Base-by-base conservation (phyloP, 169 alveolate genomes). In the Babesia bovis region DNA sequence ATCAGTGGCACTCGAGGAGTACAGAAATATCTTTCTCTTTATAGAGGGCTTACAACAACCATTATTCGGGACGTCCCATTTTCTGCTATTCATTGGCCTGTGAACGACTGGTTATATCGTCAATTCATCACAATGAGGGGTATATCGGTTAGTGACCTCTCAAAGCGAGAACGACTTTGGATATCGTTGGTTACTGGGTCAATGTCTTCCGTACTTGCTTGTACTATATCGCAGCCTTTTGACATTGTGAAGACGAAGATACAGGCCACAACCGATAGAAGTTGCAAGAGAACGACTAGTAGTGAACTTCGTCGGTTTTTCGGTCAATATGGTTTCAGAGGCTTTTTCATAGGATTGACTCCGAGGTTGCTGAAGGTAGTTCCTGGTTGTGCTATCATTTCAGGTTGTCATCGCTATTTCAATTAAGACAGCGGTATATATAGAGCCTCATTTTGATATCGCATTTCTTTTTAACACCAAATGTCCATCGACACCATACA, bases 61-160 rank as follows among this genome's bases (percentile, higher is more conserved):
- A 19, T 81, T 1, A 59, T 81, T 25, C 56, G 88, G 15, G 88
- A 81, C 56, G 67, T 81, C 28, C 88, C 88, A 4, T 81, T 70
- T 63, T 81, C 88, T n/a, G 66, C 83, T 1, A 40, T 81, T 3
- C 84, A 81, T 66, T 81, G 88, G 88, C 88, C 88, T 0, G 26
- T 69, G 45, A 70, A 81, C 28, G 88, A 81, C 50, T 47, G 70
- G 21, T 25, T 66, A 17, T 78, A 67, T 49, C 61, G 72, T 32
- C 63, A 35, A 5, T 51, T 68, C 10, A 25, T 33, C 26, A 35
- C 38, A 21, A 36, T 38, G 23, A 4, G 35, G 15, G 36, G 35
- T 7, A 3, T 13, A 13, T 19, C 66, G 36, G 70, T 44, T 0
- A 9, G 26, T 15, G 38, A 49, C n/a, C 6, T 60, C 28, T 23